Conservation (phyloP, 2,329 filamentous ascomycete genomes). For the Scedosporium dehoogii region DNA sequence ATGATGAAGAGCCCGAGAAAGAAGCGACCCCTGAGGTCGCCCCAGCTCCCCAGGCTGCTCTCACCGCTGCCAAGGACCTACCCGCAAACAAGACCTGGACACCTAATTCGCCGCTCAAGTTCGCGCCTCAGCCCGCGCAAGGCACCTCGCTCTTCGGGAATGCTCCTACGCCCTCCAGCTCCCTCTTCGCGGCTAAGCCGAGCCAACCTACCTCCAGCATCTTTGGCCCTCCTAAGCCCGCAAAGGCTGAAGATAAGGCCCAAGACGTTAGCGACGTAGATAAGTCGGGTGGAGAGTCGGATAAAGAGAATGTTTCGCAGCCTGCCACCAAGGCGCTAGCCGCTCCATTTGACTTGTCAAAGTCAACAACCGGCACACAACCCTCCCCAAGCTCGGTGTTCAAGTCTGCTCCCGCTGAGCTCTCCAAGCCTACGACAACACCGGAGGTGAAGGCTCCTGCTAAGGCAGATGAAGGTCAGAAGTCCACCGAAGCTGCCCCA, state of each 20-base stretch:
- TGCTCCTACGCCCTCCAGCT: conserved; percentile 19
- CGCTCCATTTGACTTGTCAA: neutral
- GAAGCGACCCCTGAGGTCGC: conserved; percentile 15
- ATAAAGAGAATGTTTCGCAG: conserved; percentile 33
- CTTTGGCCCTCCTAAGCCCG: conserved; percentile 24
- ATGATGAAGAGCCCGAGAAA: conserved; percentile 19
- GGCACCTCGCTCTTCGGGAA: conserved; percentile 11
- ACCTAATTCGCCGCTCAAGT: conserved; percentile 43
- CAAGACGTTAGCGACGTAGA: conserved; percentile 17
- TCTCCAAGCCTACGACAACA: neutral
- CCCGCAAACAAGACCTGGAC: conserved; percentile 38
- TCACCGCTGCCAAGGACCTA: conserved; percentile 20
- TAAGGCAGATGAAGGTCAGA: neutral
- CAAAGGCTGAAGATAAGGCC: conserved; percentile 17
- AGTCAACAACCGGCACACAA: neutral
- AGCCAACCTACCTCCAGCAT: conserved; percentile 20
- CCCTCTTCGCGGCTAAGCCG: conserved; percentile 27
- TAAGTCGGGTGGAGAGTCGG: conserved; percentile 27
- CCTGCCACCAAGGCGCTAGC: conserved; percentile 9
- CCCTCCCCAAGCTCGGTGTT: neutral
- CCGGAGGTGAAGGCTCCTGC: neutral
- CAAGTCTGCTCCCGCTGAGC: conserved; percentile 2
- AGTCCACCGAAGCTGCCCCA: neutral
- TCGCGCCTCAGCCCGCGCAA: conserved; percentile 24
- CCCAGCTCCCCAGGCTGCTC: conserved; percentile 13